phyloP scores from a whole-genome alignment of 2,329 filamentous ascomycete species.

The Cladosporium sp. region DNA sequence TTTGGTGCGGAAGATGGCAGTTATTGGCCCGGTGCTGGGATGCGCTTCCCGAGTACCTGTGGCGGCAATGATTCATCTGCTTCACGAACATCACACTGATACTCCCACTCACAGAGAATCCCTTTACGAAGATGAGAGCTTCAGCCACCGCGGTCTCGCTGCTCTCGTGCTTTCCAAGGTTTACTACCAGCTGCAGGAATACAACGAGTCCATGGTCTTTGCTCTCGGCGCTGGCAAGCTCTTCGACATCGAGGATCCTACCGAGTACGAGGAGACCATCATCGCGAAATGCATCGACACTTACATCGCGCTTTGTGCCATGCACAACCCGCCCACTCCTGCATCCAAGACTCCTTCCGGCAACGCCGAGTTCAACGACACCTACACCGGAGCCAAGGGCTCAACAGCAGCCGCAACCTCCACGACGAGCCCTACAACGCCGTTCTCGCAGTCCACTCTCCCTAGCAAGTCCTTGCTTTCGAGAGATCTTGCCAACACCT shows the following conservation, averaged over 20 bases:
- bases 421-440: constrained; percentile 80
- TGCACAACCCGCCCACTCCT: constrained; percentile 51
- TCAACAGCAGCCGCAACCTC: constrained; percentile 55
- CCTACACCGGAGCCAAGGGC: constrained; percentile 65
- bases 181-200: constrained; percentile 97
- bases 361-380: constrained; percentile 70
- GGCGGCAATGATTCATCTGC: neutral
- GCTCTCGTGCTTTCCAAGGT: constrained; percentile 95
- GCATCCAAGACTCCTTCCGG: constrained; percentile 46
- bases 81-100: constrained; percentile 18
- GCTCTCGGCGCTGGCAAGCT: constrained; percentile 91
- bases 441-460: constrained; percentile 89
- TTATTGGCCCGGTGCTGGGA: neutral
- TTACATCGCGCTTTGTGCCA: constrained; percentile 77
- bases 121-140: constrained; percentile 92
- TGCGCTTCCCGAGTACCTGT: neutral
- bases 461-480: constrained; percentile 96
- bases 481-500: constrained; percentile 64
- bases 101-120: constrained; percentile 64
- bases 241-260: constrained; percentile 84
- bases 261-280: constrained; percentile 98
- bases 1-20: neutral
- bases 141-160: constrained; percentile 89
- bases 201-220: constrained; percentile 99
- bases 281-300: constrained; percentile 97